Evolutionary conservation across 139 green algal genomes (phyloP).

Genomic region (Limnomonas spitsbergensis): DNA sequence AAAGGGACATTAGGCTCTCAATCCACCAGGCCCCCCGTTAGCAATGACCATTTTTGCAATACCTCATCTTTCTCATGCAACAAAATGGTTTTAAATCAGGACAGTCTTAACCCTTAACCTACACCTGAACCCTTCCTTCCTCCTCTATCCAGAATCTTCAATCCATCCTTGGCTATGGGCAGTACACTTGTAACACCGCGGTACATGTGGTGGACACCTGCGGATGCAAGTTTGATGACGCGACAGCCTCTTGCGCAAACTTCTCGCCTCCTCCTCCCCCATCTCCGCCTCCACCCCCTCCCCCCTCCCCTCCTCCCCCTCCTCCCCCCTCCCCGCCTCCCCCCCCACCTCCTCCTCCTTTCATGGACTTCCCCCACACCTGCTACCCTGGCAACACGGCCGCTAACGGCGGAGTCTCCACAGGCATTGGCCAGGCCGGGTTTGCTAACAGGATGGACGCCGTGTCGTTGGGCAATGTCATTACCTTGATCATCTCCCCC

Average conservation of each 20-base stretch:
- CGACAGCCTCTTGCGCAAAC: not conserved
- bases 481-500: not conserved
- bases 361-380: not conserved
- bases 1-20: no score
- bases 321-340: not conserved
- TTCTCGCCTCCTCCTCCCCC: not conserved
- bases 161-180: slow-evolving; percentile 7
- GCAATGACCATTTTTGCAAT: no score
- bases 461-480: not conserved
- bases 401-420: not conserved
- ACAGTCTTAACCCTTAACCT: no score
- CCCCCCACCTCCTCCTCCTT: not conserved
- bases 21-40: no score
- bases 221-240: not conserved
- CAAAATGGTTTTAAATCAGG: no score
- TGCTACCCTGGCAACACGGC: slow-evolving; percentile 12
- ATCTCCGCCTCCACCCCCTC: not conserved
- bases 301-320: not conserved
- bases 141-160: no score
- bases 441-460: not conserved
- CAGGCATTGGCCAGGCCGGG: not conserved
- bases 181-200: not conserved
- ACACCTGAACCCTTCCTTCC: no score
- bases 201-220: not conserved
- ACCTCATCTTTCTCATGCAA: no score